Percentiles rank a stretch among this genome's conserved stretches.
Evolutionary conservation across 2,329 filamentous ascomycete species (phyloP).

Genomic region (Lizonia empirigonia): DNA sequence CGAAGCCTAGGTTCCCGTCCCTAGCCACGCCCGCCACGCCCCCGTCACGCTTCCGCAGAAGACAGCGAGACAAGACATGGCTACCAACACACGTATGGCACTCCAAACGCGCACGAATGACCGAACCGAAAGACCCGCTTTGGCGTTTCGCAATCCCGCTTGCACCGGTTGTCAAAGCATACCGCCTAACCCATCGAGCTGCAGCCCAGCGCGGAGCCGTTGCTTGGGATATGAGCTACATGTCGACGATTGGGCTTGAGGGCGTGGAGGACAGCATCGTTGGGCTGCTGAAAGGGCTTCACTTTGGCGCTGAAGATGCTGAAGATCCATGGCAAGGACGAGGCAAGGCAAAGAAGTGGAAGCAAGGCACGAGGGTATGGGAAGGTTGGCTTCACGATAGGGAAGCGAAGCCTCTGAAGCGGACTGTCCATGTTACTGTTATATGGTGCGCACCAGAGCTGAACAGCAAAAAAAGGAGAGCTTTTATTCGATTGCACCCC

Average conservation of each 20-base stretch:
- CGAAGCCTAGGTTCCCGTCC: conserved; percentile 72
- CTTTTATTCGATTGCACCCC: conserved; percentile 81
- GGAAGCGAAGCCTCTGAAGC: conserved; percentile 56
- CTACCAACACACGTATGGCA: conserved; percentile 94
- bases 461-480: conserved; percentile 52
- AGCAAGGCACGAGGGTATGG: conserved; percentile 62
- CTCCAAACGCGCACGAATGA: conserved; percentile 90
- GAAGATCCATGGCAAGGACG: conserved; percentile 61
- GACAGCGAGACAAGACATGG: conserved; percentile 90
- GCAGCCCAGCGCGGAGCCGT: conserved; percentile 76
- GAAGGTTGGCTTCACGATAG: conserved; percentile 64
- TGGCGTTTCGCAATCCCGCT: conserved; percentile 90
- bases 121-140: conserved; percentile 74
- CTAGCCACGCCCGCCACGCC: conserved; percentile 69
- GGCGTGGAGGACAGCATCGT: conserved; percentile 69
- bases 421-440: conserved; percentile 74
- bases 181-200: conserved; percentile 83
- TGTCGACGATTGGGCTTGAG: conserved; percentile 81
- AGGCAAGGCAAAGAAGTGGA: conserved; percentile 72
- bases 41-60: conserved; percentile 76
- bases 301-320: conserved; percentile 58
- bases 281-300: conserved; percentile 67
- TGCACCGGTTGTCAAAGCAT: conserved; percentile 87
- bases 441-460: conserved; percentile 66
- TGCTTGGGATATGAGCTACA: conserved; percentile 93